Percentiles rank a stretch among this genome's conserved stretches.
These are phyloP conservation scores for Gonapodya prolifera DNA, from an alignment of 192 early-diverging fungal genomes.

Conservation along the genomic window DNA sequence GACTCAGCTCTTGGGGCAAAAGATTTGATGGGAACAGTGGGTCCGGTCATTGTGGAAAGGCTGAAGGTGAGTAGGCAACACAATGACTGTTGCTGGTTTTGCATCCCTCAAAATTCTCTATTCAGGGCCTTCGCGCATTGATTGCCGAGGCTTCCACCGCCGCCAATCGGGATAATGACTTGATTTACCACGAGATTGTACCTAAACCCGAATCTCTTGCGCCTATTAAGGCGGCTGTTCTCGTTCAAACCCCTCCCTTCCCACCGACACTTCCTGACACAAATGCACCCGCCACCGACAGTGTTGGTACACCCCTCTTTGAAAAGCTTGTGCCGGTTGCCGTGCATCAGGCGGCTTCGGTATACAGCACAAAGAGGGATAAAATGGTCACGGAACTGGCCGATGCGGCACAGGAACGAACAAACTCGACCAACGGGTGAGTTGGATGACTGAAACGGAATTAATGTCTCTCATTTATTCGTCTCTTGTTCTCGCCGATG, in stretches of 20 bases:
- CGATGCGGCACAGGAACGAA: constrained; percentile 50
- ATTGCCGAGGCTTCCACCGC: constrained; percentile 5
- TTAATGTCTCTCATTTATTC: neutral
- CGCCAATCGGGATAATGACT: constrained; percentile 83
- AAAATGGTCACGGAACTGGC: constrained; percentile 55
- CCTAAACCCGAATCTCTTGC: constrained; percentile 44
- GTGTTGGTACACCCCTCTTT: constrained; percentile 64
- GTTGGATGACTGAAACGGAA: neutral
- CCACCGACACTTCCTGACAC: constrained; percentile 3
- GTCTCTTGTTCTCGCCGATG: neutral
- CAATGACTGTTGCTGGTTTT: neutral
- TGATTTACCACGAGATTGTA: constrained; percentile 73
- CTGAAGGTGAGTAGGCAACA: neutral
- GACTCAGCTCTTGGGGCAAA: neutral
- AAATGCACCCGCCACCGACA: neutral
- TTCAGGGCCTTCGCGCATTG: neutral
- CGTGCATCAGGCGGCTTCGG: constrained; percentile 76
- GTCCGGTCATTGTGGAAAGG: neutral
- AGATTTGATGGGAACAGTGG: neutral
- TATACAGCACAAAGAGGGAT: constrained; percentile 76
- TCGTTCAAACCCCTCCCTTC: constrained; percentile 52
- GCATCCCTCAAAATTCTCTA: neutral
- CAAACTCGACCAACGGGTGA: constrained; percentile 51
- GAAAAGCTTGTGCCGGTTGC: constrained; percentile 77
- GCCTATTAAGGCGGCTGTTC: constrained; percentile 48